Percentiles rank a stretch among this genome's conserved stretches.
Evolutionary conservation across 2,329 filamentous ascomycete genomes (phyloP).

Genomic region (Trichoderma sp.): DNA sequence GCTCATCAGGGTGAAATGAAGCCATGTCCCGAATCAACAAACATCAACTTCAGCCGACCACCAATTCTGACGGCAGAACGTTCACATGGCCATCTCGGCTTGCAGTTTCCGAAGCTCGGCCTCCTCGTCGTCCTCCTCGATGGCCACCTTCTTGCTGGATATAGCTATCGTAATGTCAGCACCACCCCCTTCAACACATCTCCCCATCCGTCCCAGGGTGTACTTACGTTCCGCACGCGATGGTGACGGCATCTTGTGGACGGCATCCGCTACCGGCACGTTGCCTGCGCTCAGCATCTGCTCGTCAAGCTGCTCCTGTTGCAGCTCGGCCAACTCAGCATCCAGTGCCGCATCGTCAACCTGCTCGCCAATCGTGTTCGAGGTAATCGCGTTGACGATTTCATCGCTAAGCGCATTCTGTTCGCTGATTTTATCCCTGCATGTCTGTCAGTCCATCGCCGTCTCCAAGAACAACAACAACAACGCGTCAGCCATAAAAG

Average conservation of each 20-base stretch:
- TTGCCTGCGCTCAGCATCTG: slow-evolving; percentile 88
- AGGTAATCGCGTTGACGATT: slow-evolving; percentile 83
- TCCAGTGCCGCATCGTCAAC: slow-evolving; percentile 88
- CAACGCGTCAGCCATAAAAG: background rate
- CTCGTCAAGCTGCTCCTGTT: slow-evolving; percentile 91
- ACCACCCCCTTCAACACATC: background rate
- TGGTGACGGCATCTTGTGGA: slow-evolving; percentile 75
- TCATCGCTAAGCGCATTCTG: slow-evolving; percentile 93
- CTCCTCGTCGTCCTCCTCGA: slow-evolving; percentile 91
- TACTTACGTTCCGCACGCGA: slow-evolving; percentile 75
- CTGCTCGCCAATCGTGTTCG: slow-evolving; percentile 64
- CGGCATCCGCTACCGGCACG: slow-evolving; percentile 77
- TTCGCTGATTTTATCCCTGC: slow-evolving; percentile 85
- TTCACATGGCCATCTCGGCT: slow-evolving; percentile 94
- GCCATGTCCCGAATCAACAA: background rate
- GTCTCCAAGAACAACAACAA: background rate
- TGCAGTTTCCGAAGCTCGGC: slow-evolving; percentile 90
- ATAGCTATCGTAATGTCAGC: slow-evolving; percentile 36
- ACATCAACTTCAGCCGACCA: background rate
- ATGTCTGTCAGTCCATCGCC: slow-evolving; percentile 37
- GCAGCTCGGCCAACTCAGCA: slow-evolving; percentile 79
- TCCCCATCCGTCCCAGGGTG: background rate
- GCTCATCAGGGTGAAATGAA: slow-evolving; percentile 6
- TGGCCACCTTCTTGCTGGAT: slow-evolving; percentile 45
- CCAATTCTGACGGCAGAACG: background rate